A percentile compares a stretch with the other conserved stretches of the same genome.
Evolutionary conservation across 768 basidiomycete species (phyloP).

Genomic region (Podaxis sp.): DNA sequence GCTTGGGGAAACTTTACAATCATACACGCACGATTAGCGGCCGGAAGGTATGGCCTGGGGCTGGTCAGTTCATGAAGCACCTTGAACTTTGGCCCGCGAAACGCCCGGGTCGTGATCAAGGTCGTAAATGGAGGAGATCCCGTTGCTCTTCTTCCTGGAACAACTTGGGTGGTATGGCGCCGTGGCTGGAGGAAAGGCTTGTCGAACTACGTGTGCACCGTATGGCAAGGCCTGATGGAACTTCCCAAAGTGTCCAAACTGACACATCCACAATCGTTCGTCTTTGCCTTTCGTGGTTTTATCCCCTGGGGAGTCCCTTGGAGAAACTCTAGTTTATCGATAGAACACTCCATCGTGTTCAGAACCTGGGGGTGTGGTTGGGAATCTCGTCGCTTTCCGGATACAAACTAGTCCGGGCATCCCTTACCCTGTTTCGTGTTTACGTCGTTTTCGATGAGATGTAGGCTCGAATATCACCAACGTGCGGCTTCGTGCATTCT

Average conservation of each 20-base stretch:
- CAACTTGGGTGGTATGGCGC: neutral
- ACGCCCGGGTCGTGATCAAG: neutral
- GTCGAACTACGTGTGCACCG: neutral
- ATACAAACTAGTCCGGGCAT: neutral
- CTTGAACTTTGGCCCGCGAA: neutral
- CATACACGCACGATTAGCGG: neutral
- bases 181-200: slow-evolving; percentile 4
- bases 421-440: neutral
- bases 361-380: neutral
- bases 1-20: slow-evolving; percentile 1
- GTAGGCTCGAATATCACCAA: neutral
- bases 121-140: neutral
- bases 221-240: slow-evolving; percentile 8
- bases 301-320: slow-evolving; percentile 5
- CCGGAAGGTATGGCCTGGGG: neutral
- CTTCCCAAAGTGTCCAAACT: slow-evolving; percentile 13
- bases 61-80: neutral
- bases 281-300: slow-evolving; percentile 13
- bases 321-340: slow-evolving; percentile 8
- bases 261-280: slow-evolving; percentile 3
- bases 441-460: neutral
- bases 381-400: neutral
- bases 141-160: neutral
- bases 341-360: slow-evolving; percentile 11
- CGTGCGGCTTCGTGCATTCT: neutral